A percentile compares a stretch with the other conserved stretches of the same genome.
phyloP scores from a whole-genome alignment of 2,329 filamentous ascomycete genomes.

The Didymella pinodella region DNA sequence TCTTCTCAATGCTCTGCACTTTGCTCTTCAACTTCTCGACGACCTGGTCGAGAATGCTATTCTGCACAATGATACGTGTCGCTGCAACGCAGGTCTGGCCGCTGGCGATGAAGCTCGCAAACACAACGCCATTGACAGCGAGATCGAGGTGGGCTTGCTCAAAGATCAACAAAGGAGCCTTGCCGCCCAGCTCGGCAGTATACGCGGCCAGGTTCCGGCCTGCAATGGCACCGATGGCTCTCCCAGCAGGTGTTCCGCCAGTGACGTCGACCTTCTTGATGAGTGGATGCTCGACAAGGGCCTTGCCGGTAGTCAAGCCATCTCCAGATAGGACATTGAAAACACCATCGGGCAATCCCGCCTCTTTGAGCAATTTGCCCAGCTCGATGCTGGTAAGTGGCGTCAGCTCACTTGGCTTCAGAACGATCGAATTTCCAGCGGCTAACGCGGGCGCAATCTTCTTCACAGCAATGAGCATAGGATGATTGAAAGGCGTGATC shows the following conservation, averaged over 20 bases:
- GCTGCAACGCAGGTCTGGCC: conserved; percentile 66
- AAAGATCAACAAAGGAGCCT: conserved; percentile 50
- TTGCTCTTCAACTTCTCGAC: conserved; percentile 52
- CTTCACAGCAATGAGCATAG: conserved; percentile 52
- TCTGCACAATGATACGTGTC: conserved; percentile 62
- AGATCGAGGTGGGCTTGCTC: conserved; percentile 48
- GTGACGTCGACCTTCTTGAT: conserved; percentile 52
- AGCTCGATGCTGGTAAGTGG: conserved; percentile 49
- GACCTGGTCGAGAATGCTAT: conserved; percentile 51
- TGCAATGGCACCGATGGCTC: conserved; percentile 49
- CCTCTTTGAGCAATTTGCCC: conserved; percentile 49
- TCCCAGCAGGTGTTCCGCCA: conserved; percentile 48
- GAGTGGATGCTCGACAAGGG: conserved; percentile 46
- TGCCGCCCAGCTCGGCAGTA: conserved; percentile 50
- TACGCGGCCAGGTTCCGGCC: conserved; percentile 47
- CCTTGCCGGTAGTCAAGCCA: conserved; percentile 46
- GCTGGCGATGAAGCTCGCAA: conserved; percentile 60
- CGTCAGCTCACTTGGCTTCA: conserved; percentile 52
- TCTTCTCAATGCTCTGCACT: conserved; percentile 60
- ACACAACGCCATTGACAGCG: conserved; percentile 50
- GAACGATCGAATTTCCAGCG: conserved; percentile 47
- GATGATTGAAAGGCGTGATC: conserved; percentile 53
- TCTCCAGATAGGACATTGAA: conserved; percentile 48
- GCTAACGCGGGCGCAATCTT: conserved; percentile 51
- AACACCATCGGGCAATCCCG: conserved; percentile 49